phyloP scores from a whole-genome alignment of 2,329 filamentous ascomycete genomes.

The Eurotiales sp. region DNA sequence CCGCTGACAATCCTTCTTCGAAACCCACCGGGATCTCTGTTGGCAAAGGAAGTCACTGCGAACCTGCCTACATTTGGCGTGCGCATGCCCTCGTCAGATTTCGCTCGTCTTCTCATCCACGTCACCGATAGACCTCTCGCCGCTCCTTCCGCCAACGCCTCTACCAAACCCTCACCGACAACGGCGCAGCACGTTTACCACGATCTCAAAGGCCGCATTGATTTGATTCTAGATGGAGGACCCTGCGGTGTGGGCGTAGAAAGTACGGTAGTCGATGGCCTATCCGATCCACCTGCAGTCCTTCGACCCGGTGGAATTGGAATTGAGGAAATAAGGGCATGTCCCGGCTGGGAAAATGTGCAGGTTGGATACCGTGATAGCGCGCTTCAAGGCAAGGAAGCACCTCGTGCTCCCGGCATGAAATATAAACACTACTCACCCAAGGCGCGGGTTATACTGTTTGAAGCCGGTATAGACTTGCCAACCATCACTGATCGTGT shows the following conservation, averaged over 20 bases:
- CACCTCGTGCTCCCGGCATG: conserved; percentile 89
- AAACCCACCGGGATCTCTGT: conserved; percentile 62
- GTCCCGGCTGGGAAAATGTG: conserved; percentile 76
- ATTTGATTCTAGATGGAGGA: conserved; percentile 85
- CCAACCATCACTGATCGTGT: conserved; percentile 29
- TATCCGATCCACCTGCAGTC: conserved; percentile 75
- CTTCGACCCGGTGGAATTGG: conserved; percentile 83
- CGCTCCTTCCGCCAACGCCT: conserved; percentile 90
- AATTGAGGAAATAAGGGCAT: conserved; percentile 70
- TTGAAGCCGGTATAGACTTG: conserved; percentile 55
- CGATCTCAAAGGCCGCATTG: conserved; percentile 77
- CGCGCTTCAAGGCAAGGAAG: conserved; percentile 59
- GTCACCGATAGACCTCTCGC: conserved; percentile 75
- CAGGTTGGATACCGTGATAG: conserved; percentile 74
- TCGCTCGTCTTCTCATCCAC: conserved; percentile 85
- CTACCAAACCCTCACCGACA: conserved; percentile 87
- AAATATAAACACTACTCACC: conserved; percentile 99
- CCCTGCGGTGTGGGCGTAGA: conserved; percentile 86
- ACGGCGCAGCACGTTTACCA: conserved; percentile 83
- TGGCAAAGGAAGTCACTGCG: conserved; percentile 91
- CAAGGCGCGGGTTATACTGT: conserved; percentile 78
- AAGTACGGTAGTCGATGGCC: conserved; percentile 91
- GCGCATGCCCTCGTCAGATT: conserved; percentile 77
- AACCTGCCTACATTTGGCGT: conserved; percentile 80
- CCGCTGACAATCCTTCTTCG: conserved; percentile 87